Evolutionary conservation across 1,284 basidiomycete species (phyloP).

Genomic region (Fomitopsis betulina): DNA sequence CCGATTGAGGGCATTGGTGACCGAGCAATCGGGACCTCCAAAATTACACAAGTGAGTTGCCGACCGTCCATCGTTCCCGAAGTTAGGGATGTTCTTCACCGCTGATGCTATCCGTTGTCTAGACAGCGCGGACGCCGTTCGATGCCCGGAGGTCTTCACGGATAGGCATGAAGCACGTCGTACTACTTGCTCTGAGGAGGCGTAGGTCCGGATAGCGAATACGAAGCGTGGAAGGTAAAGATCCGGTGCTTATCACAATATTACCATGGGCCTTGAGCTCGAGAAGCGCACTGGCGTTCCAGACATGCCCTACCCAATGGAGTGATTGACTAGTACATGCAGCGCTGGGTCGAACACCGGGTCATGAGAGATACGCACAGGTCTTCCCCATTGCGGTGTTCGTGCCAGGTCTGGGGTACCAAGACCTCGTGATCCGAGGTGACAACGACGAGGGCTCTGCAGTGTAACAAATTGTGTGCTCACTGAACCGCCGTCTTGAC

Average conservation of each 20-base stretch:
- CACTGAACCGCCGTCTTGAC: no score
- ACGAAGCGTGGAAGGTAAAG: background rate
- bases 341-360: background rate
- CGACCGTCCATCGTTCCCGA: background rate
- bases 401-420: no score
- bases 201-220: background rate
- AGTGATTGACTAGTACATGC: background rate
- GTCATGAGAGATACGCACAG: no score
- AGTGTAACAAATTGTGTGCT: no score
- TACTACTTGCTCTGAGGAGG: no score
- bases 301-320: background rate
- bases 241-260: slow-evolving; percentile 2
- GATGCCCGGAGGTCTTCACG: background rate
- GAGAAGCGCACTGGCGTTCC: background rate
- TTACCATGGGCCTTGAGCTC: background rate
- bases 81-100: background rate
- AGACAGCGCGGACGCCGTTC: background rate
- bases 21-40: background rate
- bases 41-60: slow-evolving; percentile 1
- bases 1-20: background rate
- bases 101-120: background rate
- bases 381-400: no score
- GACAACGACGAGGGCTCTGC: no score
- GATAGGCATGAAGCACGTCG: no score
- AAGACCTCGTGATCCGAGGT: no score